Conservation (phyloP, 331 rosid species). For the Quercus tomentella region DNA sequence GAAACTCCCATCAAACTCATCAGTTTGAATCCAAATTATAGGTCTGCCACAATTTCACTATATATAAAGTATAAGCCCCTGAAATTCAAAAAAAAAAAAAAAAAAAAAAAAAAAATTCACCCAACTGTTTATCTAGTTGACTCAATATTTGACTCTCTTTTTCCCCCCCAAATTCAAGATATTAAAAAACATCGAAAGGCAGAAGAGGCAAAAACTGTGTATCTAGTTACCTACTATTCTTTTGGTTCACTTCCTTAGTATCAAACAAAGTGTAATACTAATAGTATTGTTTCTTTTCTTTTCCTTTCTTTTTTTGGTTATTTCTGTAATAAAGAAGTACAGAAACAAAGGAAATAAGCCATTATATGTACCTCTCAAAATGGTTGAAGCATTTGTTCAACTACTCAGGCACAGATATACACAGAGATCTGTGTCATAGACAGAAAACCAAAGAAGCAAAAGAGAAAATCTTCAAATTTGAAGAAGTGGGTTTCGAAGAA, state of each 20-base stretch:
- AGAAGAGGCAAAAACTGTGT: too few relatives aligned
- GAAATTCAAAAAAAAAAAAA: neutral
- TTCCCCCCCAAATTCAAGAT: neutral
- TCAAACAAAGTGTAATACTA: too few relatives aligned
- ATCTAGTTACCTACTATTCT: too few relatives aligned
- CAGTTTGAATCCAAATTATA: constrained; percentile 5
- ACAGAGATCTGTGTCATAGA: neutral
- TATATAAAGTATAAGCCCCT: neutral
- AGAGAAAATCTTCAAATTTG: too few relatives aligned
- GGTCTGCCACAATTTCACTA: neutral
- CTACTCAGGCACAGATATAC: neutral
- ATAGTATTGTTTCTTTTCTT: too few relatives aligned
- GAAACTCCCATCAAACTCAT: neutral
- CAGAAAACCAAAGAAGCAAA: neutral
- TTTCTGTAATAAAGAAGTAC: neutral
- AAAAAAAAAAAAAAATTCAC: neutral
- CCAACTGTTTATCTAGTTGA: neutral
- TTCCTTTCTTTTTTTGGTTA: too few relatives aligned
- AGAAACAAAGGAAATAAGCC: neutral
- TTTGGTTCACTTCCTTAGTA: too few relatives aligned
- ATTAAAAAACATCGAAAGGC: neutral
- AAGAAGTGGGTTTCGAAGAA: neutral
- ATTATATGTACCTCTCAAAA: neutral
- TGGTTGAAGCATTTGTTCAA: neutral
- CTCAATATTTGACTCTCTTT: neutral